Evolutionary conservation across 805 yeast species (phyloP).

Genomic region (Schizosaccharomyces pombe): DNA sequence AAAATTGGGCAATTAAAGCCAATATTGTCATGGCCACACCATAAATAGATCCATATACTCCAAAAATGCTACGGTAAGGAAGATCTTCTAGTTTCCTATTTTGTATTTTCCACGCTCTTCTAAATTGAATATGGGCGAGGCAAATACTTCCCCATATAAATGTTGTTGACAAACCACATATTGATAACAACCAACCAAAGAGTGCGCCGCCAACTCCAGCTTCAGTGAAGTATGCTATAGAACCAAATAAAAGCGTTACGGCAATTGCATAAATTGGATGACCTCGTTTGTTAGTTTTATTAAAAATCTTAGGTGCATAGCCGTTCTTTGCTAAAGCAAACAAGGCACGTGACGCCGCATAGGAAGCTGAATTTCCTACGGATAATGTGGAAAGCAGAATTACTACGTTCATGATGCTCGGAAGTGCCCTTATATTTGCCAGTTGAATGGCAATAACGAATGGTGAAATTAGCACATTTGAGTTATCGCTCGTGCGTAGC

Average conservation of each 20-base stretch:
- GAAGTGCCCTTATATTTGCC: constrained; percentile 44
- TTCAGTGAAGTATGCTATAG: constrained; percentile 1
- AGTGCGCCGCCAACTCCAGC: constrained; percentile 15
- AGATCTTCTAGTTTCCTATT: constrained; percentile 39
- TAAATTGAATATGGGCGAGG: constrained; percentile 43
- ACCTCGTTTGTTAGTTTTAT: constrained; percentile 53
- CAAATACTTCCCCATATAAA: constrained; percentile 64
- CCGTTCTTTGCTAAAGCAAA: constrained; percentile 46
- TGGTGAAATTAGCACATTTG: constrained; percentile 47
- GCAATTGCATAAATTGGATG: constrained; percentile 51
- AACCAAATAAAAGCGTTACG: constrained; percentile 25
- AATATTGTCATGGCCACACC: constrained; percentile 37
- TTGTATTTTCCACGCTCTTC: constrained; percentile 35
- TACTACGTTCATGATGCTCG: constrained; percentile 43
- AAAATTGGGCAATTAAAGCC: constrained; percentile 54
- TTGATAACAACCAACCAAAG: constrained; percentile 51
- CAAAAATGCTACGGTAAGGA: constrained; percentile 41
- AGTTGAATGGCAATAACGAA: constrained; percentile 47
- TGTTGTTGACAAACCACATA: constrained; percentile 52
- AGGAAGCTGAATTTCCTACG: constrained; percentile 52
- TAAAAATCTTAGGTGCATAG: constrained; percentile 36
- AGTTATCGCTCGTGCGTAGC: constrained; percentile 26
- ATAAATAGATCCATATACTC: constrained; percentile 40
- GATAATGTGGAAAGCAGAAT: constrained; percentile 45
- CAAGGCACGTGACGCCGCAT: constrained; percentile 37